Conservation (phyloP, 176 grass and related monocot genomes). For the Bromus sterilis region DNA sequence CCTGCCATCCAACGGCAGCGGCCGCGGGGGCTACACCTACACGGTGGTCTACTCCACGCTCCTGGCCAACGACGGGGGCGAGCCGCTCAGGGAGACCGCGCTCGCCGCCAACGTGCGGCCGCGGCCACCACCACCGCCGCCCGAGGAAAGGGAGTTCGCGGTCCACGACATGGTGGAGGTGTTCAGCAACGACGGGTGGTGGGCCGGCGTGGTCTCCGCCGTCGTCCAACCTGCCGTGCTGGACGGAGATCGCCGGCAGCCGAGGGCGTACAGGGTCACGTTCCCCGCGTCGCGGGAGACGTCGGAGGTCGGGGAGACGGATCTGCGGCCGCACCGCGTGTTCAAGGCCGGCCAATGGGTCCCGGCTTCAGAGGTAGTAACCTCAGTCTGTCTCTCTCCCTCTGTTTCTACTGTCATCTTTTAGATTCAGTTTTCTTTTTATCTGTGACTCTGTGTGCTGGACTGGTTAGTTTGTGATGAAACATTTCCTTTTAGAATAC, state of each 20-base stretch:
- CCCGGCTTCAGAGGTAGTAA: slow-evolving; percentile 23
- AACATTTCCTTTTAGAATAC: too few species aligned
- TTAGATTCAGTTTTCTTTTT: too few species aligned
- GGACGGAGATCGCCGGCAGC: background rate
- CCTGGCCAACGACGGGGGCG: background rate
- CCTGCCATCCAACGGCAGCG: background rate
- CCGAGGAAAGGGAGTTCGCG: background rate
- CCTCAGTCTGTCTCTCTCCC: too few species aligned
- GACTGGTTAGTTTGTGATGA: too few species aligned
- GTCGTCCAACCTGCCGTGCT: background rate
- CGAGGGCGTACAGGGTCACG: slow-evolving; percentile 25
- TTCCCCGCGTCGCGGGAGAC: slow-evolving; percentile 57
- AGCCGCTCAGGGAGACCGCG: background rate
- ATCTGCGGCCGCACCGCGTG: slow-evolving; percentile 36
- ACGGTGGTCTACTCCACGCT: slow-evolving; percentile 9
- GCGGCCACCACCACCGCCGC: background rate
- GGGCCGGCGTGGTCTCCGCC: background rate
- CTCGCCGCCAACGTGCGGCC: background rate
- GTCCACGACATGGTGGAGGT: background rate
- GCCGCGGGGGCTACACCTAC: slow-evolving; percentile 16
- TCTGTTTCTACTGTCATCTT: too few species aligned
- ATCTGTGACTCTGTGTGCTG: too few species aligned
- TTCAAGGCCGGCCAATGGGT: slow-evolving; percentile 33
- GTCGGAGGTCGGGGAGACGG: slow-evolving; percentile 30
- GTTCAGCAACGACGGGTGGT: background rate